Conservation (phyloP, 1,284 basidiomycete genomes). For the Cryptococcus deneoformans region DNA sequence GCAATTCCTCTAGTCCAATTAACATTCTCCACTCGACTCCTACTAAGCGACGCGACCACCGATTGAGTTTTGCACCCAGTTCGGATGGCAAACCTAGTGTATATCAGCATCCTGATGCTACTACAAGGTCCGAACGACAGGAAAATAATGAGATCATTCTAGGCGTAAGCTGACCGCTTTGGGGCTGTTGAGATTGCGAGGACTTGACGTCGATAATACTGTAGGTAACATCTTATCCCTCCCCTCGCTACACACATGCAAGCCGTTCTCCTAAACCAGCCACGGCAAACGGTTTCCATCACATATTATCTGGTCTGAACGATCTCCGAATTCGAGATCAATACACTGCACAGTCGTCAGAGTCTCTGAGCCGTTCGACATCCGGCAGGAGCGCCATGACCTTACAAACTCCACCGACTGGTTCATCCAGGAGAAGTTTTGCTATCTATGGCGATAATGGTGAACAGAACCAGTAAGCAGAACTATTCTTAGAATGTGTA, state of each 20-base stretch:
- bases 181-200: not conserved
- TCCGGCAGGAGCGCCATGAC: not conserved
- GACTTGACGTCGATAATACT: not conserved
- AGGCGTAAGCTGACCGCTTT: not conserved
- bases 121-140: not conserved
- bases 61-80: not conserved
- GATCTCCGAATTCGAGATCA: not conserved
- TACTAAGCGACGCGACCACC: not conserved
- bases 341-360: not conserved
- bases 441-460: not conserved
- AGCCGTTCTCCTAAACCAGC: not conserved
- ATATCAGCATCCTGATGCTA: not conserved
- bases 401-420: not conserved
- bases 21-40: not conserved
- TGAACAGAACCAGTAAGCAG: not conserved
- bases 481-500: not conserved
- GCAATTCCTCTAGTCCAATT: not conserved
- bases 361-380: not conserved
- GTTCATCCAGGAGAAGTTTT: not conserved
- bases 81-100: not conserved
- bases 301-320: not conserved
- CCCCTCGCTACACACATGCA: not conserved
- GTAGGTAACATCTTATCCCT: constrained; percentile 3
- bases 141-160: not conserved
- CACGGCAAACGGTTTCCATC: not conserved